Evolutionary conservation across 192 early-diverging fungal species (phyloP).

Genomic region (Pilaira anomala): DNA sequence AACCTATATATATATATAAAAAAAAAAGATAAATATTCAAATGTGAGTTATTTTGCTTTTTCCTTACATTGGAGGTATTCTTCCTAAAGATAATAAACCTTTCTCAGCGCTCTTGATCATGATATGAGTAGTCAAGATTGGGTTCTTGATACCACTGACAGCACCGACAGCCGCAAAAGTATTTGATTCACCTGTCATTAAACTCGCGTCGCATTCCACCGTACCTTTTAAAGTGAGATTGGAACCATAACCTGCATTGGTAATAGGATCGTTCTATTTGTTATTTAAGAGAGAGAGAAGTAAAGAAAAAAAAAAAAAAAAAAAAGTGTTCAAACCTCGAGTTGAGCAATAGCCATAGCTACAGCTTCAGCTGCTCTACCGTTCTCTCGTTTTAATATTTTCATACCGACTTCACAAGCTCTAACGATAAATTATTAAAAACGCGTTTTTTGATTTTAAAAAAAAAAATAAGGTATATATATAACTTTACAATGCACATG

Average conservation of each 20-base stretch:
- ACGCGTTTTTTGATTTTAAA: not conserved
- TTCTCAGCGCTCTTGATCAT: slow-evolving; percentile 46
- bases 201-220: slow-evolving; percentile 85
- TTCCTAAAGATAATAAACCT: slow-evolving; percentile 44
- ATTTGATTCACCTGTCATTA: slow-evolving; percentile 66
- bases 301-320: not conserved
- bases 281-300: not conserved
- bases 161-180: slow-evolving; percentile 80
- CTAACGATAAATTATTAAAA: slow-evolving; percentile 16
- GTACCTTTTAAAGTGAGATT: slow-evolving; percentile 71
- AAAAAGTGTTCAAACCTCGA: slow-evolving; percentile 32
- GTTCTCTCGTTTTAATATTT: slow-evolving; percentile 16
- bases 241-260: slow-evolving; percentile 64
- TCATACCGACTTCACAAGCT: slow-evolving; percentile 38
- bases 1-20: slow-evolving; percentile 32
- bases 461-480: not conserved
- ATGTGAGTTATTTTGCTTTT: too few relatives aligned
- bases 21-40: not conserved
- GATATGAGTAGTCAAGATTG: slow-evolving; percentile 55
- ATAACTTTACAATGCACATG: slow-evolving; percentile 38
- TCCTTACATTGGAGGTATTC: slow-evolving; percentile 50
- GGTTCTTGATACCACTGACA: slow-evolving; percentile 61
- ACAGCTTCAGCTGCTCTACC: slow-evolving; percentile 32
- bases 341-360: slow-evolving; percentile 30
- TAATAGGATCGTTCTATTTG: slow-evolving; percentile 36